Evolutionary conservation across 1,139 yeast species (phyloP).

Genomic region (Nadsonia starkeyi-henricii): DNA sequence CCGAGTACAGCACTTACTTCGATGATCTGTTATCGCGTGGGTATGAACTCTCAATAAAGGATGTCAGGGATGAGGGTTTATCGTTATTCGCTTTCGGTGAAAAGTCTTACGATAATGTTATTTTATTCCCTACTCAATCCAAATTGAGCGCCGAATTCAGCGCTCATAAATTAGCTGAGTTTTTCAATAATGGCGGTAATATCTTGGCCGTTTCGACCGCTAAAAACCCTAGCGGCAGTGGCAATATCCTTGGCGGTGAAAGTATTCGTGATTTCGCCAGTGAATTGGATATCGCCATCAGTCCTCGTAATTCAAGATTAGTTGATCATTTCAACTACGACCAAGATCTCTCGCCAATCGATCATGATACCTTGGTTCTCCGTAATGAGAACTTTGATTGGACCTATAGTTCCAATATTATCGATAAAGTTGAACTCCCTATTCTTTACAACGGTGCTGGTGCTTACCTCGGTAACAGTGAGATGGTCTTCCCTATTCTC

Average conservation of each 20-base stretch:
- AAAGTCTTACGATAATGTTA: slow-evolving; percentile 37
- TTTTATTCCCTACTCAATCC: slow-evolving; percentile 36
- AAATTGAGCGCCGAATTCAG: slow-evolving; percentile 31
- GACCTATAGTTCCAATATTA: slow-evolving; percentile 5
- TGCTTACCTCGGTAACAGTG: slow-evolving; percentile 46
- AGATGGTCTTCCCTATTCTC: slow-evolving; percentile 54
- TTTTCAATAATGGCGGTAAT: slow-evolving; percentile 59
- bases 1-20: slow-evolving; percentile 22
- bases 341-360: slow-evolving; percentile 8
- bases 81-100: slow-evolving; percentile 30
- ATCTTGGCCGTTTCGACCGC: slow-evolving; percentile 47
- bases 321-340: slow-evolving; percentile 49
- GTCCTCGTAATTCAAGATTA: slow-evolving; percentile 59
- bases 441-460: slow-evolving; percentile 34
- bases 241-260: slow-evolving; percentile 23
- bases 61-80: slow-evolving; percentile 20
- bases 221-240: slow-evolving; percentile 31
- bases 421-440: slow-evolving; percentile 7
- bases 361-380: slow-evolving; percentile 12
- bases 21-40: slow-evolving; percentile 20
- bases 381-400: slow-evolving; percentile 3
- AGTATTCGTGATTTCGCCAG: slow-evolving; percentile 53
- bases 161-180: slow-evolving; percentile 34
- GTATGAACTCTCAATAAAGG: slow-evolving; percentile 18
- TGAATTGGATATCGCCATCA: slow-evolving; percentile 72